Base-by-base conservation (phyloP, 2,329 filamentous ascomycete species). In the Trichoderma pleuroti region DNA sequence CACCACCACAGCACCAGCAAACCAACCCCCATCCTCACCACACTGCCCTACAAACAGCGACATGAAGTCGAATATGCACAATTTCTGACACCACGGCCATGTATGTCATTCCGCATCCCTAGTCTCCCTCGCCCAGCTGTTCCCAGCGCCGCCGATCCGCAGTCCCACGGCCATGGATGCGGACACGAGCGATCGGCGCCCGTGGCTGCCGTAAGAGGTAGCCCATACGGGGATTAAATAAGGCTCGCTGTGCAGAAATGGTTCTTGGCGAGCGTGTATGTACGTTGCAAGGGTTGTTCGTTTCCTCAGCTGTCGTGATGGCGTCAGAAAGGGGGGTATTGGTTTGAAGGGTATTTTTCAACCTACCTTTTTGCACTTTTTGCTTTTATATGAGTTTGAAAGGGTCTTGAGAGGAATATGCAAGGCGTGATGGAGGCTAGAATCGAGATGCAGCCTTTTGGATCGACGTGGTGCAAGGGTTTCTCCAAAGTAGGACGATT, bases 101-200 rank as follows among this genome's bases (percentile, higher is more conserved):
- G 54, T 60, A 59, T 59, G 54, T 68, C 65, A 60, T 68, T 30
- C 54, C 39, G 65, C 65, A 60, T 59, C 24, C 12, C 36, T 68
- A 68, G 65, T 26, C 32, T 16, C 36, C 18, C 36, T 16, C 36
- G 18, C 36, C 34, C 26, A 46, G 26, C 62, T 62, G 36, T n/a
- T 39, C 16, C 59, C 59, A 62, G 60, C 60, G 14, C 54, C 30
- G 65, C 30, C 54, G 65, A 68, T 68, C 65, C n/a, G n/a, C 30
- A 39, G 63, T 42, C 63, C 30, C 46, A 66, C 39, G 39, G 61
- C 39, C 39, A 49, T 32, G 61, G 59, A 62, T 46, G 61, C 39
- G 61, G 61, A 64, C 39, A 64, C 61, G 46, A 64, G 63, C 26
- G 65, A 68, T 68, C 65, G 54, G 65, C 54, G 21, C 46, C 46